Evolutionary conservation across 345 rosid genomes (phyloP).

Genomic region (Salix suchowensis): DNA sequence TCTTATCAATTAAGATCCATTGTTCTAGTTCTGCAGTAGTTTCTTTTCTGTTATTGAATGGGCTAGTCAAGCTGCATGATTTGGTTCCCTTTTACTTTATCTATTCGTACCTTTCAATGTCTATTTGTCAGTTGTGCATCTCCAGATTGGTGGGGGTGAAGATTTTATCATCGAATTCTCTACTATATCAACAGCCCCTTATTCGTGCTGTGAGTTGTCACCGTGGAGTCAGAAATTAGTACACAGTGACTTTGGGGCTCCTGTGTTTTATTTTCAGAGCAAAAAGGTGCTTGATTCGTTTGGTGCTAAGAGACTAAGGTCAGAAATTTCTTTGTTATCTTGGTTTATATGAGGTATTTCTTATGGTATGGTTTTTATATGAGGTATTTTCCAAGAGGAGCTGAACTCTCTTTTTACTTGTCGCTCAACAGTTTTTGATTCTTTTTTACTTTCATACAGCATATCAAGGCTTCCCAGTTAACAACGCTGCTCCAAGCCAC

Average conservation of each 20-base stretch:
- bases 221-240: not conserved
- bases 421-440: not conserved
- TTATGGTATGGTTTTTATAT: not conserved
- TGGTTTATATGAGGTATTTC: not conserved
- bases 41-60: not conserved
- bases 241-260: not conserved
- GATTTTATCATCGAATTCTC: too few relatives aligned
- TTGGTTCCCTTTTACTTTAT: too few relatives aligned
- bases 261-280: not conserved
- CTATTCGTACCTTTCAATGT: too few relatives aligned
- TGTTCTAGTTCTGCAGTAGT: not conserved
- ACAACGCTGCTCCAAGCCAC: too few relatives aligned
- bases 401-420: not conserved
- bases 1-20: too few relatives aligned
- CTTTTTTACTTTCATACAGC: not conserved
- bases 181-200: too few relatives aligned
- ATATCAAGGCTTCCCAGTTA: too few relatives aligned
- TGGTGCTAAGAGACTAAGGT: not conserved
- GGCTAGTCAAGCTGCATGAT: too few relatives aligned
- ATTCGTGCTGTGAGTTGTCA: not conserved
- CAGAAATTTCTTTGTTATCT: not conserved
- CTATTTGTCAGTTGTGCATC: too few relatives aligned
- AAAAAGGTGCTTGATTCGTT: too few relatives aligned
- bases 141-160: too few relatives aligned
- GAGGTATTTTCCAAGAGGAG: not conserved